Evolutionary conservation across 768 basidiomycete genomes (phyloP), one percentile per base, ranked within the genome.

Genomic region (Boletus vermiculosoides): DNA sequence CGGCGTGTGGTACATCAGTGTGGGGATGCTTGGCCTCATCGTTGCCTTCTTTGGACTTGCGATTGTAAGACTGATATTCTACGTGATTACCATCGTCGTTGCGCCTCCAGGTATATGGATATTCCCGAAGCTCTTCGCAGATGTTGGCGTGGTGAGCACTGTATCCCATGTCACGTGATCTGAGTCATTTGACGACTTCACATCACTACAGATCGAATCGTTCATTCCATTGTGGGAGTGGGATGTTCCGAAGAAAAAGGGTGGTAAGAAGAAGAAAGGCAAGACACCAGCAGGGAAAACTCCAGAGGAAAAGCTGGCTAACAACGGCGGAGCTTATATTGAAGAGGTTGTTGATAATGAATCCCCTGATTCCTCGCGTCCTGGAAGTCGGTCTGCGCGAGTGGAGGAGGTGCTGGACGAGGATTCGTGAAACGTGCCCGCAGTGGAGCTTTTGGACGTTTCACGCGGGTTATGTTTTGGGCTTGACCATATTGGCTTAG

Each of bases 141-240:
- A 99, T 67, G 96, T 98, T 54, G 95, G 97, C 72, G 96, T 98
- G 68, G 97, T 99, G 71, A 74, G 96, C 86, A 4, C 25, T 33
- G 50, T 40, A 3, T 45, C 20, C 3, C 34, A 25, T 54, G 40
- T 51, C 59, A 47, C 45, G 48, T 45, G 51, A 39, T 15, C 4
- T 1, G 1, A 33, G 0, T 34, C 18, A 1, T 5, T 40, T 31
- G 33, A 48, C 23, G 25, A 22, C 33, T 8, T 48, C 28, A 42
- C 20, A 9, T 36, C 40, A 13, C 5, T 25, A 28, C 65, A 98
- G 96, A 84, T 99, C 55, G 97, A 98, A 45, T 97, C 94, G 2
- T 99, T 98, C 75, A 90, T 96, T 63, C 97, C 97, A 20, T 72
- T 91, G 20, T 99, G 93, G 91, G 96, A 93, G 65, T 99, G 95